These are phyloP conservation scores for Aquilaria agallochum DNA, from an alignment of 441 rosid genomes.

Conservation along the genomic window DNA sequence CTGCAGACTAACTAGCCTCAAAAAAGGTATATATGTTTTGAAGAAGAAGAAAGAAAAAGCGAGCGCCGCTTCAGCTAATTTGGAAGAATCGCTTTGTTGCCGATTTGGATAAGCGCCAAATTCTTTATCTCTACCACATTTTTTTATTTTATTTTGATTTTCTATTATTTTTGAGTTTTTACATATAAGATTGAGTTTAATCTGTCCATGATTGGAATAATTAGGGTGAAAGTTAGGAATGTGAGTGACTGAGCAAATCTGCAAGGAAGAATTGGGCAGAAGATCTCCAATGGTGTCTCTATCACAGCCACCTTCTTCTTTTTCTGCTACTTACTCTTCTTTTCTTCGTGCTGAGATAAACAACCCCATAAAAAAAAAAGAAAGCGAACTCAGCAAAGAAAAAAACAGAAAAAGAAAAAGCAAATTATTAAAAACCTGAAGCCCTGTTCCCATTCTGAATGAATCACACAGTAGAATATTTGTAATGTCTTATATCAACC, in stretches of 20 bases:
- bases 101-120: too few species aligned
- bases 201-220: conserved; percentile 16
- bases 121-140: too few species aligned
- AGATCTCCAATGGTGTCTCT: conserved; percentile 8
- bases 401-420: background rate
- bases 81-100: too few species aligned
- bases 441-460: background rate
- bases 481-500: conserved; percentile 1
- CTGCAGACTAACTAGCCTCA: background rate
- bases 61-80: too few species aligned
- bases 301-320: conserved; percentile 8
- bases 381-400: conserved; percentile 2
- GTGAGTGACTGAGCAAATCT: conserved; percentile 12
- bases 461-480: background rate
- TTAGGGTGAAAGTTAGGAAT: conserved; percentile 35
- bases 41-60: too few species aligned
- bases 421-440: background rate
- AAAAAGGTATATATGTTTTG: too few species aligned
- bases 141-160: too few species aligned
- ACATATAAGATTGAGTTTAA: too few species aligned
- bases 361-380: conserved; percentile 3
- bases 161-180: too few species aligned
- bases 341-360: conserved; percentile 22
- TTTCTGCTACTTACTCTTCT: conserved; percentile 4
- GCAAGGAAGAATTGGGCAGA: conserved; percentile 6